Percentiles rank a stretch among this genome's conserved stretches.
phyloP scores from a whole-genome alignment of 2,329 filamentous ascomycete genomes.

The Spiromastix sp. region DNA sequence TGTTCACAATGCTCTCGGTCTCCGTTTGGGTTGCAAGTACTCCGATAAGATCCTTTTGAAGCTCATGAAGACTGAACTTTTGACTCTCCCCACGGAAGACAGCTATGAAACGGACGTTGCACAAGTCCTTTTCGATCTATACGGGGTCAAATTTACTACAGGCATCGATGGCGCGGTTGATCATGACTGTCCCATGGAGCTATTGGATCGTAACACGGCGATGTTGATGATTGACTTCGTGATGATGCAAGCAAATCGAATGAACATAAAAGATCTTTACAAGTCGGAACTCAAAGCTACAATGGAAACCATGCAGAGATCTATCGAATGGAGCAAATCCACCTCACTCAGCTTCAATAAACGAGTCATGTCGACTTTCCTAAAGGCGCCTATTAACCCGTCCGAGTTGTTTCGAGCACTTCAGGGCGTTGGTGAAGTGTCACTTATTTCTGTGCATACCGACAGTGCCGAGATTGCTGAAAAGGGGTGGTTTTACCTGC shows the following conservation, averaged over 20 bases:
- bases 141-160: conserved; percentile 66
- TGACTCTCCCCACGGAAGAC: conserved; percentile 63
- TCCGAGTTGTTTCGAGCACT: conserved; percentile 70
- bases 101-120: conserved; percentile 80
- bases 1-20: conserved; percentile 73
- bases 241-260: conserved; percentile 65
- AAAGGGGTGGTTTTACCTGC: conserved; percentile 84
- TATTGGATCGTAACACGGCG: conserved; percentile 69
- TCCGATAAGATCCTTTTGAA: conserved; percentile 83
- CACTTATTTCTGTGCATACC: conserved; percentile 58
- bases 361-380: conserved; percentile 67
- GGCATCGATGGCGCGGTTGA: conserved; percentile 59
- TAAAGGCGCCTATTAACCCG: conserved; percentile 77
- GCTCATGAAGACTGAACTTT: conserved; percentile 75
- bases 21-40: conserved; percentile 73
- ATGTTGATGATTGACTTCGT: conserved; percentile 76
- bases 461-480: conserved; percentile 62
- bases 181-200: conserved; percentile 68
- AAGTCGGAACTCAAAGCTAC: conserved; percentile 85
- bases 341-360: conserved; percentile 79
- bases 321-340: conserved; percentile 67
- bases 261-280: conserved; percentile 81
- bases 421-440: conserved; percentile 63
- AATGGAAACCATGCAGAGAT: conserved; percentile 86
- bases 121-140: conserved; percentile 73